Base-by-base conservation (phyloP, 345 rosid genomes). In the Lepidium sativum region DNA sequence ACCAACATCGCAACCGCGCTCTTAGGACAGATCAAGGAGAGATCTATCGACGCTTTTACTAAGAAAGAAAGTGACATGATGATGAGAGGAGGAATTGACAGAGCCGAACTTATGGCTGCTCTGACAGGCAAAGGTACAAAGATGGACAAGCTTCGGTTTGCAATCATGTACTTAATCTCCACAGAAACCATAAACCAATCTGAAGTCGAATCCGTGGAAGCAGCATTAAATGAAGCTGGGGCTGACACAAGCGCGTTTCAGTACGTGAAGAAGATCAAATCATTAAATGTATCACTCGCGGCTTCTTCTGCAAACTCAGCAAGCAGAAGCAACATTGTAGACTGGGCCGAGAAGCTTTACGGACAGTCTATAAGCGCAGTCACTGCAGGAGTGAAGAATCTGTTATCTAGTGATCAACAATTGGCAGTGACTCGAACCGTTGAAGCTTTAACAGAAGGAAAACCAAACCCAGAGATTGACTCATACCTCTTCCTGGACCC, bases 311-410 rank as follows among this genome's bases (percentile, higher is more conserved):
- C 96, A 10, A 95, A 83, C 64, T 82, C 97, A 40, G 96, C 95
- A 1, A 88, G 95, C 74, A 81, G 95, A 80, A 91, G 76, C 74
- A 91, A 95, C 81, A 88, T 95, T 74, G 99, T 91, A 50, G 99
- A 95, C 78, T 95, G 99, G 97, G 99, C 99, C 3, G 97, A 85
- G 80, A 90, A 88, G 65, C 86, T 91, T 15, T 95, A 95, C 34
- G 99, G 97, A 65, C 97, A 88, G 63, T 94, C 97, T 14, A 75
- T 95, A 25, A 85, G 97, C 69, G 99, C 96, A 6, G 96, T 95
- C 48, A 91, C 99, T 0, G 97, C 99, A 16, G 99, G 99, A 68
- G 91, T 95, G 74, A 95, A 91, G 80, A 95, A 95, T 74, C 82
- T 95, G 42, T 75, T 95, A 29, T 84, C 97, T 16, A 81, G 81